phyloP scores from a whole-genome alignment of 257 asterid genomes.

The Hygrophila difformis region DNA sequence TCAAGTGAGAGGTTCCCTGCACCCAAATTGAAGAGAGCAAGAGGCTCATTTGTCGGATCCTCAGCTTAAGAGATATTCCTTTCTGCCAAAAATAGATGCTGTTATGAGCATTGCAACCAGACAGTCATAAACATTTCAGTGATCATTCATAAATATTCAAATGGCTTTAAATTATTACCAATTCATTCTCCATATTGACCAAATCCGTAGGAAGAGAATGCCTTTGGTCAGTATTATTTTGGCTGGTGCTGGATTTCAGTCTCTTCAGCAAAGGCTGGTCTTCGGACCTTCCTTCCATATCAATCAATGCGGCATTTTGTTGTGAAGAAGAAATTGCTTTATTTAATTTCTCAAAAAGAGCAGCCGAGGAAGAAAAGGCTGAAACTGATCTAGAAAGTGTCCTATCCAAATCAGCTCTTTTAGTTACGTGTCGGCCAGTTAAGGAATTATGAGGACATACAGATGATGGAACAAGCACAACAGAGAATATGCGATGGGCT shows the following conservation, averaged over 20 bases:
- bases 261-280: slow-evolving; percentile 47
- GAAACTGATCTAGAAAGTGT: slow-evolving; percentile 61
- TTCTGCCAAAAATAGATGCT: slow-evolving; percentile 34
- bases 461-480: slow-evolving; percentile 70
- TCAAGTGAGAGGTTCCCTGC: slow-evolving; percentile 53
- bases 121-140: slow-evolving; percentile 5
- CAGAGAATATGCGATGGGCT: slow-evolving; percentile 68
- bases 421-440: slow-evolving; percentile 22
- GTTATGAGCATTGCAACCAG: slow-evolving; percentile 15
- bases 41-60: slow-evolving; percentile 57
- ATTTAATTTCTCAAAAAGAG: slow-evolving; percentile 43
- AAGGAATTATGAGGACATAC: slow-evolving; percentile 43
- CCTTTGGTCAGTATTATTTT: slow-evolving; percentile 31
- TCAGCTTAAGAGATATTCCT: slow-evolving; percentile 59
- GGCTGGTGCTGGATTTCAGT: slow-evolving; percentile 50
- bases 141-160: slow-evolving; percentile 1
- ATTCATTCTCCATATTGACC: slow-evolving; percentile 42
- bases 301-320: slow-evolving; percentile 25
- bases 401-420: slow-evolving; percentile 38
- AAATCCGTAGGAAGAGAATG: slow-evolving; percentile 31
- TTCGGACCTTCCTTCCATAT: slow-evolving; percentile 26
- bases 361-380: slow-evolving; percentile 65
- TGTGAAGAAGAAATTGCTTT: slow-evolving; percentile 28
- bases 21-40: slow-evolving; percentile 77
- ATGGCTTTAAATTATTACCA: slow-evolving; percentile 29